phyloP scores from a whole-genome alignment of 2,329 filamentous ascomycete species.

The Stagonosporopsis tanaceti region DNA sequence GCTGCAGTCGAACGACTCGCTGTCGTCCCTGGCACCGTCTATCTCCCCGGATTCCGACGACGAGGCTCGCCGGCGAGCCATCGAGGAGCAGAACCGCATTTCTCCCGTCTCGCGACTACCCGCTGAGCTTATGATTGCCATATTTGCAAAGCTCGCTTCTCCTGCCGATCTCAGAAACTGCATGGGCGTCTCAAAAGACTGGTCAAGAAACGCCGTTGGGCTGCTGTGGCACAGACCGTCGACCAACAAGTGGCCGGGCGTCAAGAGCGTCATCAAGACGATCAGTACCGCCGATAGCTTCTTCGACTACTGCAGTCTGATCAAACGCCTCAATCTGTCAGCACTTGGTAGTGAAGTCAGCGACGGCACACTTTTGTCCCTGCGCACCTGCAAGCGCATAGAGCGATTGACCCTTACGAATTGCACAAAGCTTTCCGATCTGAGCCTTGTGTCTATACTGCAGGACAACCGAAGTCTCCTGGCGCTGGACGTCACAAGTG shows the following conservation, averaged over 20 bases:
- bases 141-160: slow-evolving; percentile 83
- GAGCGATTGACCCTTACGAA: slow-evolving; percentile 93
- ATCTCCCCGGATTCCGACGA: slow-evolving; percentile 79
- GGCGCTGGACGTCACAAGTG: slow-evolving; percentile 86
- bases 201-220: slow-evolving; percentile 91
- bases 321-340: slow-evolving; percentile 91
- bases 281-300: slow-evolving; percentile 76
- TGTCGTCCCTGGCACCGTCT: slow-evolving; percentile 86
- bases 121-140: slow-evolving; percentile 91
- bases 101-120: slow-evolving; percentile 87
- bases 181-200: slow-evolving; percentile 93
- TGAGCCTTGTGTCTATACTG: slow-evolving; percentile 80
- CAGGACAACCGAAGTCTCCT: slow-evolving; percentile 81
- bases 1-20: slow-evolving; percentile 82
- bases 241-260: slow-evolving; percentile 85
- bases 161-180: slow-evolving; percentile 82
- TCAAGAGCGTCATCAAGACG: slow-evolving; percentile 81
- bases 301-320: slow-evolving; percentile 88
- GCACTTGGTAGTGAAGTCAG: slow-evolving; percentile 78
- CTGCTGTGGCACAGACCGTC: slow-evolving; percentile 93
- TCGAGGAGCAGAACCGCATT: slow-evolving; percentile 71
- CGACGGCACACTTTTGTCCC: slow-evolving; percentile 85
- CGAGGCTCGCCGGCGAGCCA: slow-evolving; percentile 64
- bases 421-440: slow-evolving; percentile 84
- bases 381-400: slow-evolving; percentile 85